Percentiles rank a stretch among this genome's conserved stretches.
phyloP scores from a whole-genome alignment of 176 grass and related monocot genomes.

The Hsuehochloa calcarea region DNA sequence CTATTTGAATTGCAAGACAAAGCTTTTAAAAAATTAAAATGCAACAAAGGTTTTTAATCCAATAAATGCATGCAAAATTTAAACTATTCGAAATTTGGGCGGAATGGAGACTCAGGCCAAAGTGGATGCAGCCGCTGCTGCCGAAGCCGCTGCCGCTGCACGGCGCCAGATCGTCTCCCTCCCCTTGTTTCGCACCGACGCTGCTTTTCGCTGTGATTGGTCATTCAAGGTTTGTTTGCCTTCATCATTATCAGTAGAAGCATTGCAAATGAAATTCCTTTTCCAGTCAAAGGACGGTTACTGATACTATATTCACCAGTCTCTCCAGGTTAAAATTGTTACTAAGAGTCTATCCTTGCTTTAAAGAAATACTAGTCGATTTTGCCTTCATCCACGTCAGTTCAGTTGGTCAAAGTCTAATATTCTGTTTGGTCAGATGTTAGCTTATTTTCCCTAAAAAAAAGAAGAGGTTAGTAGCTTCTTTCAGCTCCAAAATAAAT shows the following conservation, averaged over 20 bases:
- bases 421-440: background rate
- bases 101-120: too few species aligned
- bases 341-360: background rate
- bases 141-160: too few species aligned
- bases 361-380: too few species aligned
- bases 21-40: too few species aligned
- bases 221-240: background rate
- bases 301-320: background rate
- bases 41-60: too few species aligned
- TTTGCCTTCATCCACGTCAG: background rate
- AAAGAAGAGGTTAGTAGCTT: background rate
- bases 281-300: background rate
- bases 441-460: background rate
- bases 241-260: background rate
- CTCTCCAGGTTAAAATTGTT: background rate
- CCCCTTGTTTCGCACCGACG: too few species aligned
- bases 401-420: background rate
- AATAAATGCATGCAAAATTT: too few species aligned
- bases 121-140: too few species aligned
- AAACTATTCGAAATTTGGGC: too few species aligned
- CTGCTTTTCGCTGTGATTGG: too few species aligned
- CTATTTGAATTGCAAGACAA: too few species aligned
- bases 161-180: too few species aligned
- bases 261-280: background rate
- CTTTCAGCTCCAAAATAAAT: background rate